Evolutionary conservation across 768 basidiomycete species (phyloP).

Genomic region (Rhodosporidiobolus sp.): DNA sequence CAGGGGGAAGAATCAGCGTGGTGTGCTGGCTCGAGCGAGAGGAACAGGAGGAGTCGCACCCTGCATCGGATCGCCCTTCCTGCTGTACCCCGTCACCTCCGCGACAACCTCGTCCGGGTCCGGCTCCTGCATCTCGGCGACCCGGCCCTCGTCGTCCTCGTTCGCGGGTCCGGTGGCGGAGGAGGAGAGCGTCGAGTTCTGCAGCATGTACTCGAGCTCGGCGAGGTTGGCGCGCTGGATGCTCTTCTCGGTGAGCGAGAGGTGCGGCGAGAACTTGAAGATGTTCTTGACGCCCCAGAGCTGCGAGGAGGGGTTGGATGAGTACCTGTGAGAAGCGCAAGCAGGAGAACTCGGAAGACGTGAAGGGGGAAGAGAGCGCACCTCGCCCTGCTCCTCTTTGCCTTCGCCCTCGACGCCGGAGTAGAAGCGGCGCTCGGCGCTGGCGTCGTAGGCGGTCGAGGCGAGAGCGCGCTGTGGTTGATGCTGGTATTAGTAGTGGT

Average conservation of each 20-base stretch:
- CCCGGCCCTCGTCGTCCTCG: slow-evolving; percentile 46
- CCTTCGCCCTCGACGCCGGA: slow-evolving; percentile 70
- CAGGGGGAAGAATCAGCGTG: not conserved
- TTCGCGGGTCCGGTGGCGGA: too few species aligned
- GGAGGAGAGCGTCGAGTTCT: slow-evolving; percentile 56
- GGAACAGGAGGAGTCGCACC: not conserved
- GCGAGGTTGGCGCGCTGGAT: slow-evolving; percentile 72
- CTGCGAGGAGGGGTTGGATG: slow-evolving; percentile 1
- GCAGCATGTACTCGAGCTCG: slow-evolving; percentile 76
- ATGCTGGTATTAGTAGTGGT: not conserved
- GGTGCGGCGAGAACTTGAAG: slow-evolving; percentile 70
- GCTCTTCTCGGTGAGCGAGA: slow-evolving; percentile 67
- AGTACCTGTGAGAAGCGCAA: not conserved
- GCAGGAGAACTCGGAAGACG: too few species aligned
- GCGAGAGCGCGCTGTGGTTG: too few species aligned
- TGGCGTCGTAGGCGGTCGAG: slow-evolving; percentile 9
- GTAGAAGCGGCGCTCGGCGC: slow-evolving; percentile 60
- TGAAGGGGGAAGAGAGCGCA: not conserved
- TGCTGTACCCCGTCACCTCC: slow-evolving; percentile 20
- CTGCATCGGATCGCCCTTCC: not conserved
- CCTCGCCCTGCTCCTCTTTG: slow-evolving; percentile 66
- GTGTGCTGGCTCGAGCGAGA: not conserved
- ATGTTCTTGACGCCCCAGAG: slow-evolving; percentile 83
- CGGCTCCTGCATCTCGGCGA: slow-evolving; percentile 51
- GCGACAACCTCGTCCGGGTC: slow-evolving; percentile 50